Base-by-base conservation (phyloP, 1,284 basidiomycete species). In the Cryptococcus floricola region DNA sequence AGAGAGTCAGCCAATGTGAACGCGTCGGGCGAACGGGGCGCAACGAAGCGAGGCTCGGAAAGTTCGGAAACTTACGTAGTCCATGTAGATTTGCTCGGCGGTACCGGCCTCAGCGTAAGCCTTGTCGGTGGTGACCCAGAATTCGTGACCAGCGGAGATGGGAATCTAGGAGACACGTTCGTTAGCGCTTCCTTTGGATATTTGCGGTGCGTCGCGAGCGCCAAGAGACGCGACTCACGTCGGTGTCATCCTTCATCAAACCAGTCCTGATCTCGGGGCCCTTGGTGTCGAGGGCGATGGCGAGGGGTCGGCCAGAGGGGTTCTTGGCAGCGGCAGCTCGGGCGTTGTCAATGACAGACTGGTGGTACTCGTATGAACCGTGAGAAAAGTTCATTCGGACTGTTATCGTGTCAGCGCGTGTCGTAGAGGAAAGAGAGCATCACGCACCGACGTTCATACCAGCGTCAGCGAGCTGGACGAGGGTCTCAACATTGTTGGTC, bases 181-280 rank as follows among this genome's bases (percentile, higher is more conserved):
- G 13, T 14, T 5, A 14, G 23, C 43, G 18, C 31, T 37, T 19
- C 19, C n/a, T 27, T 48, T 48, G 10, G 19, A 3, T 0, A 16
- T 16, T 28, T 27, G 25, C 42, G 42, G 18, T 12, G 42, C n/a
- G 42, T 19, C 42, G 41, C 19, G 5, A n/a, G 18, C 42, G 18
- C 42, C 25, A 25, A 45, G 19, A 50, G 25, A 14, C 10, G 12
- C 39, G 18, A 83, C 89, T 71, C 74, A 92, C 90, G 73, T 99
- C 96, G 66, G 82, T 80, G 73, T 85, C 84, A 75, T 91, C 85
- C 76, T 82, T 85, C 83, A 96, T 98, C 73, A 94, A 73, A 66
- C 96, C 96, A 47, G 96, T 98, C 68, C 96, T 88, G 81, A 99
- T 99, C 81, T 98, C 96, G 41, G 96, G 96, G 53, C 96, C 96